Conservation (phyloP, 345 rosid species). For the Microthlaspi erraticum region DNA sequence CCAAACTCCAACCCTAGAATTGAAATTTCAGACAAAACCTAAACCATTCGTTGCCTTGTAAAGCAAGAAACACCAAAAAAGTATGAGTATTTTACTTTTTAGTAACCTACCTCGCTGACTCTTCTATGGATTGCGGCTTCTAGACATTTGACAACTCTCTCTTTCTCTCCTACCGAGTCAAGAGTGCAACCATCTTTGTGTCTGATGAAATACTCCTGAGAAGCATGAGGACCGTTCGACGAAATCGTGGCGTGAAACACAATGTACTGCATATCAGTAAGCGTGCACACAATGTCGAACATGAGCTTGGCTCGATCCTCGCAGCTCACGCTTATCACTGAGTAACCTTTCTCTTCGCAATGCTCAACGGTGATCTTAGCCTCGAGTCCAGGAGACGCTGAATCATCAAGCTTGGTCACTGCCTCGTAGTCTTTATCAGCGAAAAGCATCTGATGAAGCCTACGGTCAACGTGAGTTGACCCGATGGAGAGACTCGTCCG, state of each 20-base stretch:
- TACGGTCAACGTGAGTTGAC: slow-evolving; percentile 80
- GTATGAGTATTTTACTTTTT: neutral
- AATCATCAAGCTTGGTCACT: slow-evolving; percentile 48
- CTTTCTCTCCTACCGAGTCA: slow-evolving; percentile 82
- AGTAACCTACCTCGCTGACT: slow-evolving; percentile 77
- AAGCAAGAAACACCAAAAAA: slow-evolving; percentile 18
- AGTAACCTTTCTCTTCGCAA: slow-evolving; percentile 82
- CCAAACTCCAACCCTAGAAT: slow-evolving; percentile 82
- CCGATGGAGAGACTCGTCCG: slow-evolving; percentile 83
- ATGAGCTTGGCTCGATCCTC: slow-evolving; percentile 88
- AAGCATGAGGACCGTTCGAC: slow-evolving; percentile 77
- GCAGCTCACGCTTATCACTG: slow-evolving; percentile 72
- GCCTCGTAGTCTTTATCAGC: slow-evolving; percentile 93
- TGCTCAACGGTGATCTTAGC: slow-evolving; percentile 68
- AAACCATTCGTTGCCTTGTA: slow-evolving; percentile 22
- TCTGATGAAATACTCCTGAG: slow-evolving; percentile 90
- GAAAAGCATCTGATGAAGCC: slow-evolving; percentile 94
- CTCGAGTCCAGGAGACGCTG: slow-evolving; percentile 48
- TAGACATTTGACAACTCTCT: slow-evolving; percentile 81
- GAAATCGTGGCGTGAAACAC: slow-evolving; percentile 87
- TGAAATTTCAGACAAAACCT: neutral
- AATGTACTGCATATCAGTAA: slow-evolving; percentile 95
- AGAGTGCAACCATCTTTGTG: slow-evolving; percentile 93
- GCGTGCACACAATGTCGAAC: slow-evolving; percentile 94
- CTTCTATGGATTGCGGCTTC: slow-evolving; percentile 90